phyloP scores from a whole-genome alignment of 2,329 filamentous ascomycete genomes.

The Phyllosticta citribraziliensis region DNA sequence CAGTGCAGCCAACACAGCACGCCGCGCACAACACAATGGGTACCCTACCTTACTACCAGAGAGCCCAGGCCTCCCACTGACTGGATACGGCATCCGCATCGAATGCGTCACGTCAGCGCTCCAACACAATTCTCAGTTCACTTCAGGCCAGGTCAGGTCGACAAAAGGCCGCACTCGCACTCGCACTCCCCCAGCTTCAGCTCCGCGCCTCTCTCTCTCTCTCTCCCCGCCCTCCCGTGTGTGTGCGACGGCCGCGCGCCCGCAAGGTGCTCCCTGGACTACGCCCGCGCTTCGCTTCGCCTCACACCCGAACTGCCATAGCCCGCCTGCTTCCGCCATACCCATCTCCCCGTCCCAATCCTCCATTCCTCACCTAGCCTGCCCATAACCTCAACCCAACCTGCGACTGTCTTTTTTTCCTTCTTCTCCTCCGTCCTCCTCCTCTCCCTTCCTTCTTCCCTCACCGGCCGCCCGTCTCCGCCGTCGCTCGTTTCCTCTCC shows the following conservation, averaged over 20 bases:
- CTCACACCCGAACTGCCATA: background rate
- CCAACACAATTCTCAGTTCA: too few species aligned
- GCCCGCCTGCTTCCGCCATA: background rate
- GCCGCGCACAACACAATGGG: too few species aligned
- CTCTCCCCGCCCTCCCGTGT: background rate
- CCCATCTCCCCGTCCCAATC: background rate
- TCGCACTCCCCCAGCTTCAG: background rate
- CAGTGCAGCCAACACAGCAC: too few species aligned
- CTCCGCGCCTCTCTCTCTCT: background rate
- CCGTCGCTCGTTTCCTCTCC: slow-evolving; percentile 4
- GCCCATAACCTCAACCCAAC: background rate
- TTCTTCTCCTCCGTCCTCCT: background rate
- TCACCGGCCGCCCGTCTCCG: background rate
- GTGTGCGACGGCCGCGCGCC: background rate
- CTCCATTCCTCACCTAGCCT: background rate
- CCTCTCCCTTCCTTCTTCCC: background rate
- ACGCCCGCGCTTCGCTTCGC: background rate
- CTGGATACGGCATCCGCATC: background rate
- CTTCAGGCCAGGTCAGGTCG: too few species aligned
- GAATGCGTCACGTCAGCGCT: background rate
- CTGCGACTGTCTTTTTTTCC: background rate
- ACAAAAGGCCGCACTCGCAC: background rate
- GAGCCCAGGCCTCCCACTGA: background rate
- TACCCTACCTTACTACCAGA: too few species aligned
- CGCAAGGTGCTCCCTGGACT: background rate